Percentiles rank a stretch among this genome's conserved stretches.
Conservation (phyloP, 768 basidiomycete genomes). For the Pleurotus giganteus region DNA sequence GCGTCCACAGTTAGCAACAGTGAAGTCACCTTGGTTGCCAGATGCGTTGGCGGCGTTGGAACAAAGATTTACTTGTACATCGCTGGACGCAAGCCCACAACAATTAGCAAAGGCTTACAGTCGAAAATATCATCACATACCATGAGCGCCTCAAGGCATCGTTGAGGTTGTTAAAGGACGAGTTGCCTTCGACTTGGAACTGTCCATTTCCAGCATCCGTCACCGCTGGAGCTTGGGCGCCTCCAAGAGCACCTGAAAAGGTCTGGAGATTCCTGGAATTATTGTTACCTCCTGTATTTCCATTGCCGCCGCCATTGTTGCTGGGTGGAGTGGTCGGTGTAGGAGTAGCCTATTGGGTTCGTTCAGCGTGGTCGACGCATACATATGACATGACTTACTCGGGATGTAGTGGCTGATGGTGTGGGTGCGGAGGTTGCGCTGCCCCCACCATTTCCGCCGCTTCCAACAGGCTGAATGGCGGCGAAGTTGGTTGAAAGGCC, state of each 20-base stretch:
- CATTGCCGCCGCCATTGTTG: slow-evolving; percentile 9
- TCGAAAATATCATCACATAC: slow-evolving; percentile 19
- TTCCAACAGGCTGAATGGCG: slow-evolving; percentile 31
- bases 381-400: slow-evolving; percentile 1
- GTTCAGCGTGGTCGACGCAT: slow-evolving; percentile 5
- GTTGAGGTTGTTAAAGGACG: slow-evolving; percentile 40
- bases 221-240: slow-evolving; percentile 44
- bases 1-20: slow-evolving; percentile 42
- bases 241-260: slow-evolving; percentile 48
- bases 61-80: slow-evolving; percentile 60
- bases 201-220: slow-evolving; percentile 35
- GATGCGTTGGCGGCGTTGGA: slow-evolving; percentile 54
- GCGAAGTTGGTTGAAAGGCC: slow-evolving; percentile 54
- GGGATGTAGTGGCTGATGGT: slow-evolving; percentile 13
- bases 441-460: slow-evolving; percentile 10
- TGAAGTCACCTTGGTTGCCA: slow-evolving; percentile 44
- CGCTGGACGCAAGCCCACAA: slow-evolving; percentile 28
- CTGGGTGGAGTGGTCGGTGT: slow-evolving; percentile 12
- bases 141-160: slow-evolving; percentile 50
- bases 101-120: not conserved
- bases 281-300: slow-evolving; percentile 11
- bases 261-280: slow-evolving; percentile 40
- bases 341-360: slow-evolving; percentile 8
- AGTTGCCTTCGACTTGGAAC: slow-evolving; percentile 50
- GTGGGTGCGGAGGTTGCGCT: slow-evolving; percentile 9